Evolutionary conservation across 306 rosid species (phyloP), one percentile per base, ranked within the genome.

Genomic region (Morella rubra): DNA sequence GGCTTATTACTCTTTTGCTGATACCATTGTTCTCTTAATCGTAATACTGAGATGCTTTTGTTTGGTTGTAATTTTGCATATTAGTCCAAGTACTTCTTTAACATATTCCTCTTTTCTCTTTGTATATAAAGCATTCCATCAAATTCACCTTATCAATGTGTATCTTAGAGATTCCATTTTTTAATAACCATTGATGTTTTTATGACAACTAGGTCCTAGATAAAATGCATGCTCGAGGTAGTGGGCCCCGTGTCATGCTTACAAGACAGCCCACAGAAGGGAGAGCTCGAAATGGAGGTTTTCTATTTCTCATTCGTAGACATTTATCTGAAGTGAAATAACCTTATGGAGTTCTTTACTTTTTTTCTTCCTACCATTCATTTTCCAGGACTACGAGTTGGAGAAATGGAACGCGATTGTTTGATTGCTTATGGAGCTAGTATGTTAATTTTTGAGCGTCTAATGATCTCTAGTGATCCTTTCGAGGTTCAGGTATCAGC

Each of bases 391-490:
- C 87, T 95, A 19, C 97, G 98, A 5, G 96, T 92, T 13, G 97
- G 98, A 79, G 98, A 95, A 88, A 95, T 92, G 98, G 98, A 95
- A 83, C 96, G 97, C 0, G 96, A 95, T 90, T 89, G 96, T 79
- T 81, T 92, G 84, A 90, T 95, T 83, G 98, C 98, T 2, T 95
- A 95, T 86, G 97, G 98, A 54, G 97, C 98, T 76, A 95, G 98
- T 79, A 95, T 89, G 96, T 77, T 92, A 86, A 90, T 95, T 55
- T 89, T 71, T 76, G 98, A 95, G 85, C 93, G 96, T 75, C 89
- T 95, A 51, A 88, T 95, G 97, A 44, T 95, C 79, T 92, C 98
- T 8, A 95, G 97, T 58, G 98, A 95, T 79, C 96, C 95, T 79
- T 95, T 86, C 79, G 96, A 95, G 85, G 93, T 89, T 80, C 98